Evolutionary conservation across 495 filamentous ascomycete species (phyloP), one percentile per base, ranked within the genome.

Genomic region (Neurospora sp.): DNA sequence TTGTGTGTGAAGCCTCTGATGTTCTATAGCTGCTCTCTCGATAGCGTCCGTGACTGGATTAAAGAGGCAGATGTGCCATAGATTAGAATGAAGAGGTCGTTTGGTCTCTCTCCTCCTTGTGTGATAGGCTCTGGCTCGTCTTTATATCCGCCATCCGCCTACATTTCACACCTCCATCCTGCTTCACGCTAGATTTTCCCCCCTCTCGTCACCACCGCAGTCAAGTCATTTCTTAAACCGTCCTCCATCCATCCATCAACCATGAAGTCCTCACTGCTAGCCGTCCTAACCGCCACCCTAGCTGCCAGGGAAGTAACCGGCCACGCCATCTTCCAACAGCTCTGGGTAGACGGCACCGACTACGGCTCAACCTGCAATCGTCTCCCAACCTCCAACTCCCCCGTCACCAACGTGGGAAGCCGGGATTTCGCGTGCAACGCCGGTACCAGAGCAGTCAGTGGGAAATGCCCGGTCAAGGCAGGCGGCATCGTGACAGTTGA

Each of bases 311-410:
- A 81, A 42, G 82, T 81, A 16, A 77, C 83, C 53, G 82, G 80
- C 31, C 86, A 87, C 46, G 83, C 86, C 35, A 81, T 81, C 40
- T 87, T 86, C 78, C 86, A 87, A 71, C 80, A 87, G 59, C 80
- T 87, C 39, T 87, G 84, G 83, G 78, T 87, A 10, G 78, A 87
- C 71, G 85, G 85, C 7, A 81, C 81, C 38, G 86, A 87, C 74
- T 82, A 85, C 77, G 82, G 80, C 22, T 74, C 74, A n/a, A 75
- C 79, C 11, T 85, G 83, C 69, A 76, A 80, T 44, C 80, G 83
- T 68, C 72, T 84, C 10, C 82, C 82, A 2, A 14, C 70, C 5
- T 81, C 81, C 72, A 87, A 87, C 80, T 84, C 78, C 4, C 86
- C 85, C 35, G 71, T 87, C 31, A 83, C 81, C 22, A 79, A 85